Percentiles rank a stretch among this genome's conserved stretches.
phyloP scores from a whole-genome alignment of 2,329 filamentous ascomycete species.

The Alternaria sp. region DNA sequence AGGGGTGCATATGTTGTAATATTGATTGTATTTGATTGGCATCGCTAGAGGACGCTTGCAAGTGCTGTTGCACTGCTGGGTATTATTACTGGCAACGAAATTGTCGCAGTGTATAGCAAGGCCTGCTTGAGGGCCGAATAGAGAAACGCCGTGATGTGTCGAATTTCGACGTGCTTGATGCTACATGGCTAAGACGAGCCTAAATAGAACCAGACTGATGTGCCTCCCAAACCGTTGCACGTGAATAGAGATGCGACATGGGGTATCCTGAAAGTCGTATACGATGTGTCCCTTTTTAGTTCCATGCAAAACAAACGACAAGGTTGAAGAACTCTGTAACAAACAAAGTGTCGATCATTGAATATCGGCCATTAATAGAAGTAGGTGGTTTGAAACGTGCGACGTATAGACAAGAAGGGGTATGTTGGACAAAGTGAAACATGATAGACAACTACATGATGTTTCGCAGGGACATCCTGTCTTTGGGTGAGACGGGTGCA shows the following conservation, averaged over 20 bases:
- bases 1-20: neutral
- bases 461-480: constrained; percentile 47
- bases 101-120: constrained; percentile 15
- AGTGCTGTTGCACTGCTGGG: constrained; percentile 22
- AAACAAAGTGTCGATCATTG: constrained; percentile 20
- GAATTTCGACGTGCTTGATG: constrained; percentile 12
- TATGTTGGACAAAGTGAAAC: constrained; percentile 34
- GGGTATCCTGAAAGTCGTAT: constrained; percentile 28
- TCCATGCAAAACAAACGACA: constrained; percentile 18
- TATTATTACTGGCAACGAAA: constrained; percentile 19
- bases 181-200: constrained; percentile 1
- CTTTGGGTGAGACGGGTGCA: constrained; percentile 46
- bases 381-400: constrained; percentile 21
- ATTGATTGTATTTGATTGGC: constrained; percentile 7
- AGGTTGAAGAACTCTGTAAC: constrained; percentile 16
- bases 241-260: constrained; percentile 19
- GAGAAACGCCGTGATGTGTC: constrained; percentile 16
- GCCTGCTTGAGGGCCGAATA: neutral
- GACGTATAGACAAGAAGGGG: constrained; percentile 31
- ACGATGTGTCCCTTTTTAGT: constrained; percentile 20
- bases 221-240: constrained; percentile 1
- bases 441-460: constrained; percentile 43
- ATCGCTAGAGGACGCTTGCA: constrained; percentile 6
- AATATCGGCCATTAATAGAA: constrained; percentile 28
- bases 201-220: constrained; percentile 11